A percentile compares a stretch with the other conserved stretches of the same genome.
phyloP scores from a whole-genome alignment of 2,329 filamentous ascomycete species.

The Diaporthe citrichinensis region DNA sequence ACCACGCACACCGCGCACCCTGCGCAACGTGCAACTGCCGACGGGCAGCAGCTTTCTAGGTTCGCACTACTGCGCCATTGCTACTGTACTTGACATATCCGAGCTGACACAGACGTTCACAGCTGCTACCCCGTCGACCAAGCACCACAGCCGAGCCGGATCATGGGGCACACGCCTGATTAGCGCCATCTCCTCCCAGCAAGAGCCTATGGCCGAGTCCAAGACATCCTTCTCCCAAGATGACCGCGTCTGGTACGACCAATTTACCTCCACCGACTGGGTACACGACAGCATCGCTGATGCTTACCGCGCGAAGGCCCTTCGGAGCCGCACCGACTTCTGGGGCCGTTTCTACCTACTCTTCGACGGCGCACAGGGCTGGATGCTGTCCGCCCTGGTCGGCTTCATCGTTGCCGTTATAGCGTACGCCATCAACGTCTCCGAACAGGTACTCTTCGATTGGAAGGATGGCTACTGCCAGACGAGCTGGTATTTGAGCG shows the following conservation, averaged over 20 bases:
- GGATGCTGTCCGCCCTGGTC: slow-evolving; percentile 92
- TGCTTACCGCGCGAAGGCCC: slow-evolving; percentile 86
- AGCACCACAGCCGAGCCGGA: slow-evolving; percentile 69
- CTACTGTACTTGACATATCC: background rate
- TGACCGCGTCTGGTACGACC: slow-evolving; percentile 97
- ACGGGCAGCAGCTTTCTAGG: slow-evolving; percentile 38
- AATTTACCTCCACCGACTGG: slow-evolving; percentile 98
- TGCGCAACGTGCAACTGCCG: slow-evolving; percentile 12
- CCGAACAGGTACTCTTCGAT: slow-evolving; percentile 88
- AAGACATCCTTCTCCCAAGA: slow-evolving; percentile 79
- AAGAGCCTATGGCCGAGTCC: slow-evolving; percentile 72
- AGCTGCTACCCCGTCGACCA: slow-evolving; percentile 57
- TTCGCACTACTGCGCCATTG: slow-evolving; percentile 40
- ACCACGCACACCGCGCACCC: slow-evolving; percentile 29
- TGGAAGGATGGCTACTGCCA: slow-evolving; percentile 91
- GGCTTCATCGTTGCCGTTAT: slow-evolving; percentile 87
- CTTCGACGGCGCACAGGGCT: slow-evolving; percentile 92
- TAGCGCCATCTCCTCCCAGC: slow-evolving; percentile 71
- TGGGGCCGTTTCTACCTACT: slow-evolving; percentile 82
- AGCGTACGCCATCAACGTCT: slow-evolving; percentile 91
- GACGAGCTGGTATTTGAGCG: slow-evolving; percentile 79
- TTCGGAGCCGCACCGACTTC: slow-evolving; percentile 86
- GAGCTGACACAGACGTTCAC: slow-evolving; percentile 36
- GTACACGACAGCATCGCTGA: slow-evolving; percentile 98
- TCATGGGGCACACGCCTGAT: slow-evolving; percentile 74